Conservation (phyloP, 2,329 filamentous ascomycete species). For the Spiromastix sp. region DNA sequence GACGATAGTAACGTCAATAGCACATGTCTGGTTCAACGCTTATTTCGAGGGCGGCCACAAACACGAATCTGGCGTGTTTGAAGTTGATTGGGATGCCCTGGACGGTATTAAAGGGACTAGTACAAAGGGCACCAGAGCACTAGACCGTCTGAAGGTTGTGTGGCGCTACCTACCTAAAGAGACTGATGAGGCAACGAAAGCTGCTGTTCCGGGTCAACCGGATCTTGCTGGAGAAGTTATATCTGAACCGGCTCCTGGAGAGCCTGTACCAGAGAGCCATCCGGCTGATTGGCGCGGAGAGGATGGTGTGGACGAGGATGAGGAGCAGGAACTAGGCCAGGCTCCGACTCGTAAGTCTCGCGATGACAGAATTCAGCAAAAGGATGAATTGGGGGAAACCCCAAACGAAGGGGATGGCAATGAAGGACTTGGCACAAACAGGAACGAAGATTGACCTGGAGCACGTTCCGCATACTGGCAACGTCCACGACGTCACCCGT, state of each 20-base stretch:
- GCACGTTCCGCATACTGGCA: too few species aligned
- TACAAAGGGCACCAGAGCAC: conserved; percentile 68
- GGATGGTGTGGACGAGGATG: conserved; percentile 26
- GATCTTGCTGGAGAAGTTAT: conserved; percentile 37
- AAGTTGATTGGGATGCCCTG: conserved; percentile 66
- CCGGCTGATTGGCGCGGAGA: conserved; percentile 67
- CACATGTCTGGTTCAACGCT: conserved; percentile 93
- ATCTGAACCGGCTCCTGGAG: conserved; percentile 54
- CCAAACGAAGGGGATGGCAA: too few species aligned
- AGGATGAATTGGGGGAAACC: too few species aligned
- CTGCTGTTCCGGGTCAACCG: conserved; percentile 13
- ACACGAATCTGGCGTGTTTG: conserved; percentile 59
- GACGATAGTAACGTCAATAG: conserved; percentile 85
- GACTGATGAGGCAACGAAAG: conserved; percentile 15
- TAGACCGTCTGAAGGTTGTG: conserved; percentile 74
- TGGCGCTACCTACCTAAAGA: conserved; percentile 51
- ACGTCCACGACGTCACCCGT: too few species aligned
- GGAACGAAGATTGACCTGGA: too few species aligned
- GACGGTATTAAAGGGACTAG: conserved; percentile 89
- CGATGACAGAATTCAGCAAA: neutral
- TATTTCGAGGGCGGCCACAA: conserved; percentile 79
- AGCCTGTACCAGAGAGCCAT: conserved; percentile 58
- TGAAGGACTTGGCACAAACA: too few species aligned
- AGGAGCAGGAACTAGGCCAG: neutral
- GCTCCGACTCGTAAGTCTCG: neutral